Evolutionary conservation across 1,284 basidiomycete species (phyloP), one percentile per base, ranked within the genome.

Genomic region (Puccinia horiana): DNA sequence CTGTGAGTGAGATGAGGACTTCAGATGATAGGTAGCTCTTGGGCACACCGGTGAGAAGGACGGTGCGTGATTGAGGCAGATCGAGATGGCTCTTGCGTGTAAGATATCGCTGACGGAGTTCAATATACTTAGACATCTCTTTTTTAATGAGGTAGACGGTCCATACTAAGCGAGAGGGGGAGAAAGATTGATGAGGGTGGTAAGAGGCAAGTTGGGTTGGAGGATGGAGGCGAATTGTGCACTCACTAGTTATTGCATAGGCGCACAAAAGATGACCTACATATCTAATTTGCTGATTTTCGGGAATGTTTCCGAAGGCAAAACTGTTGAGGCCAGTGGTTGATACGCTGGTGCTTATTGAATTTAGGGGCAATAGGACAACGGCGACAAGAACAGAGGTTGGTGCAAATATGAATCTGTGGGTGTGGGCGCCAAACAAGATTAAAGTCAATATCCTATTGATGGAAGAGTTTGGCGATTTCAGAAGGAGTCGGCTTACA

Each of bases 21-120:
- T 61, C 37, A 35, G 92, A 87, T 56, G 88, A 88, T 84, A 95
- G 91, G 85, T 92, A 92, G 77, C 91, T 90, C 70, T 90, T 88
- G n/a, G 96, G 95, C 6, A 99, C 91, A 69, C 94, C 94, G 18
- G 94, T 94, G 84, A 98, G 89, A 67, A 95, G 91, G 37, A 99
- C 90, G 2, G 96, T 97, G 84, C 92, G 93, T 0, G 95, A 93
- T 88, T 95, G 93, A 0, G 93, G 91, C 9, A 91, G 90, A 49
- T 89, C 88, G 0, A 93, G 89, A 86, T 96, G 93, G 23, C 88
- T 88, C 16, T 90, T 89, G 83, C 91, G 91, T 83, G 94, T 91
- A 74, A 99, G 91, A 89, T 94, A 93, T 76, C 91, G 89, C 86
- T 97, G 95, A 42, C 96, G 94, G 20, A 91, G 90, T 82, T 90